Conservation (phyloP, 176 grass and related monocot genomes). For the Musa acuminata region DNA sequence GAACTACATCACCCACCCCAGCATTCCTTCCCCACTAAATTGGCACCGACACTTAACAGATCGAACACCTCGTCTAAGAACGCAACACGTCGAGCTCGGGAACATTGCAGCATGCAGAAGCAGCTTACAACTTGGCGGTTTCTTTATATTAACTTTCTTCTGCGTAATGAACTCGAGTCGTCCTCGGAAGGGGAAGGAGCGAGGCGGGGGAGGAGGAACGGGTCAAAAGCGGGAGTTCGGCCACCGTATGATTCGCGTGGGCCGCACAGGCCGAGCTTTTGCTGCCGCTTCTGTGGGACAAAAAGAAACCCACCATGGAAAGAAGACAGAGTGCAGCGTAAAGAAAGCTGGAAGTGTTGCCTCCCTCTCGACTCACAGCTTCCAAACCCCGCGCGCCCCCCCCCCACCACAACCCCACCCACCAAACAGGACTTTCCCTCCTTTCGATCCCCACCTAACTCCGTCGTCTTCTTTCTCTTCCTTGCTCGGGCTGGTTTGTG, state of each 20-base stretch:
- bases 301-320: background rate
- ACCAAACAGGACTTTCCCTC: no score
- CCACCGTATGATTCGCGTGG: constrained; percentile 40
- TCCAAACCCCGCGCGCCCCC: no score
- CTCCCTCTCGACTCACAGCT: no score
- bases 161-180: background rate
- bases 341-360: background rate
- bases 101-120: background rate
- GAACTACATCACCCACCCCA: no score
- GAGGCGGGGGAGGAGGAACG: background rate
- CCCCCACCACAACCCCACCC: no score
- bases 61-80: no score
- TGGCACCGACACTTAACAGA: no score
- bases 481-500: no score
- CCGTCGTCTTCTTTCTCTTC: no score
- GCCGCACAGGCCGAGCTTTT: background rate
- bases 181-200: background rate
- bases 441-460: no score
- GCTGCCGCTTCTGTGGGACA: background rate
- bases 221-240: background rate
- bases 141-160: background rate
- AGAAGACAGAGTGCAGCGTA: background rate
- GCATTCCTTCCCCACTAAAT: no score
- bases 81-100: no score
- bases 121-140: background rate